Conservation (phyloP, 371 early-diverging fungal species). For the Syncephalastrum sp. region DNA sequence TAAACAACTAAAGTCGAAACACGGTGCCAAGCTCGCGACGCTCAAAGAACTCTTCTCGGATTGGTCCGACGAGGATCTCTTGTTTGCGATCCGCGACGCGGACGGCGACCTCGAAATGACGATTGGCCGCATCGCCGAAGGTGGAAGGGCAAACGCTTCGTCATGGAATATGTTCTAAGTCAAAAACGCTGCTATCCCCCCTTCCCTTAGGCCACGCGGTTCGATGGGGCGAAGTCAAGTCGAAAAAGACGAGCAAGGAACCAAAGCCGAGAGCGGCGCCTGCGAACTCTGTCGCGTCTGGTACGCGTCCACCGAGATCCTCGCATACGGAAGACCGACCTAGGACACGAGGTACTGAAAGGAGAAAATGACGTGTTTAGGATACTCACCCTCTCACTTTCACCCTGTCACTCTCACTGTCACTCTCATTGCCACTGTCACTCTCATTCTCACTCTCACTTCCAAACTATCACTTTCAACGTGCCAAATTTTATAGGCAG, state of each 20-base stretch:
- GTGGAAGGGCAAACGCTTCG: slow-evolving; percentile 34
- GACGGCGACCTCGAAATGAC: slow-evolving; percentile 83
- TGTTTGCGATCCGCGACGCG: slow-evolving; percentile 80
- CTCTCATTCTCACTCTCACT: no score
- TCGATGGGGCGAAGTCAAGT: slow-evolving; percentile 93
- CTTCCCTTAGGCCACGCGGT: slow-evolving; percentile 71
- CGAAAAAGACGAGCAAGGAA: slow-evolving; percentile 65
- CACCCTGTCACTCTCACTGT: no score
- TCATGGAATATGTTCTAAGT: no score
- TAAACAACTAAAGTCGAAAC: slow-evolving; percentile 64
- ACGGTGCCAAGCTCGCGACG: slow-evolving; percentile 63
- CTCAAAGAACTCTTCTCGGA: slow-evolving; percentile 82
- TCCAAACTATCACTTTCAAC: no score
- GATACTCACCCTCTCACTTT: no score
- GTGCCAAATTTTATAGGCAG: no score
- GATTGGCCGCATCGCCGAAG: slow-evolving; percentile 81
- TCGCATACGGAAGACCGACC: no score
- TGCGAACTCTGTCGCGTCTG: not conserved
- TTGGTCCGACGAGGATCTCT: slow-evolving; percentile 90
- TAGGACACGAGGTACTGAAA: no score
- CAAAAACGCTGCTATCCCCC: slow-evolving; percentile 6
- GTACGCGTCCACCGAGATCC: no score
- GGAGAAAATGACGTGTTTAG: no score
- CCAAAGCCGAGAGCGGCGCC: not conserved
- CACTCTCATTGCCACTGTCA: no score